A percentile compares a stretch with the other conserved stretches of the same genome.
Evolutionary conservation across 768 basidiomycete genomes (phyloP).

Genomic region (Amanita subjunquillea): DNA sequence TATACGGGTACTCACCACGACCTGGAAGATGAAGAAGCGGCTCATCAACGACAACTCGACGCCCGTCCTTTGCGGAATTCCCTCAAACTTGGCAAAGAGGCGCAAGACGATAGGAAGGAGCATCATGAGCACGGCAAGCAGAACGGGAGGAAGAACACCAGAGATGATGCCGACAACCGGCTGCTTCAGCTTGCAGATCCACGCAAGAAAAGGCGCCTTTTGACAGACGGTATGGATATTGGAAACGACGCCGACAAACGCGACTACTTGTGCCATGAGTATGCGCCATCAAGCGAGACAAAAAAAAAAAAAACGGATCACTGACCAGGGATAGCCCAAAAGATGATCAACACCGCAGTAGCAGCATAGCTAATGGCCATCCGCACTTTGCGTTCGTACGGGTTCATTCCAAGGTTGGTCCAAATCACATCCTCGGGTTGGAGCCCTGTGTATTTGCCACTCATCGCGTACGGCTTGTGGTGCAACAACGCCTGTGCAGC

Average conservation of each 20-base stretch:
- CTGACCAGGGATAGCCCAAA: conserved; percentile 81
- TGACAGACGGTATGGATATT: conserved; percentile 66
- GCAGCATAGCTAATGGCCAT: conserved; percentile 56
- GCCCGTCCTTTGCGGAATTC: conserved; percentile 75
- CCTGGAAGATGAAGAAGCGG: conserved; percentile 86
- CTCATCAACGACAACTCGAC: conserved; percentile 90
- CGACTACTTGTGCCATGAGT: conserved; percentile 30
- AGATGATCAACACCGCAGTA: conserved; percentile 72
- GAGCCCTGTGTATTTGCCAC: conserved; percentile 67
- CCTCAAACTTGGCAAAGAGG: conserved; percentile 75
- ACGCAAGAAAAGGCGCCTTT: conserved; percentile 61
- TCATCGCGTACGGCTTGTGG: conserved; percentile 79
- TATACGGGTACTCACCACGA: conserved; percentile 50
- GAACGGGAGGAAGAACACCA: conserved; percentile 80
- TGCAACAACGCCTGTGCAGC: conserved; percentile 68
- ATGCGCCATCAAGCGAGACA: not conserved
- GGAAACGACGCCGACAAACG: conserved; percentile 79
- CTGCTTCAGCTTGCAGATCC: conserved; percentile 67
- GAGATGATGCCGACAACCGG: conserved; percentile 70
- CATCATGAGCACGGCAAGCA: conserved; percentile 88
- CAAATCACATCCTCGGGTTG: conserved; percentile 87
- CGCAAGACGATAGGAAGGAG: conserved; percentile 75
- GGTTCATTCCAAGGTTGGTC: conserved; percentile 81
- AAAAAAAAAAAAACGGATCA: not conserved
- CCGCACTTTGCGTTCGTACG: conserved; percentile 72